Base-by-base conservation (phyloP, 1,284 basidiomycete genomes). In the Pyrrhoderma noxium region DNA sequence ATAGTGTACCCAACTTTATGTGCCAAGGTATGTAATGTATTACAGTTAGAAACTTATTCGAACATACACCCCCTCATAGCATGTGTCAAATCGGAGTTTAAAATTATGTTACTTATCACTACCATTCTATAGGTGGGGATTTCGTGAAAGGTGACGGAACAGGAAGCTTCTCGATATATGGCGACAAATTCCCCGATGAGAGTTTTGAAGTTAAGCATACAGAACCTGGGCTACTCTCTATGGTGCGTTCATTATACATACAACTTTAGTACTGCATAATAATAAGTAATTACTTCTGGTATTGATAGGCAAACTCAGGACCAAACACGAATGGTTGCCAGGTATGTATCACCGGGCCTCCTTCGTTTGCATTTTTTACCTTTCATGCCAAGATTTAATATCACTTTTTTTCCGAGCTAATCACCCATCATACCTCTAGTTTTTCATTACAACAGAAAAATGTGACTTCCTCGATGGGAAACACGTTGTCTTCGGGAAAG, bases 401-500 rank as follows among this genome's bases (percentile, higher is more conserved):
- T 38, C 39, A n/a, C 37, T 31, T 38, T 36, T 13, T n/a, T n/a
- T n/a, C n/a, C n/a, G n/a, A n/a, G n/a, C n/a, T n/a, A n/a, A n/a
- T n/a, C n/a, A 18, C n/a, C 5, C 38, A 37, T 22, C 14, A n/a
- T 8, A 18, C 16, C 21, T 14, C n/a, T 22, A 96, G 82, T 99
- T 99, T 74, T 99, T 99, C 75, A 87, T 99, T 62, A 99, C 95
- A 0, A 93, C 90, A 0, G 91, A 85, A 13, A 87, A 89, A 54
- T 94, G 93, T 57, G 89, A 93, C 58, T 99, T 98, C 66, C 75
- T 97, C 38, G 92, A 97, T 63, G 88, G 87, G 48, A 97, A 96
- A 65, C 93, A 97, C 65, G 85, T 90, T 56, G 92, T 96, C 1
- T 97, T 97, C 62, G 93, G 93, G 9, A 85, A 82, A 58, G 89